phyloP scores from a whole-genome alignment of 1,284 basidiomycete species.

The Cryptococcus jaspeensis region DNA sequence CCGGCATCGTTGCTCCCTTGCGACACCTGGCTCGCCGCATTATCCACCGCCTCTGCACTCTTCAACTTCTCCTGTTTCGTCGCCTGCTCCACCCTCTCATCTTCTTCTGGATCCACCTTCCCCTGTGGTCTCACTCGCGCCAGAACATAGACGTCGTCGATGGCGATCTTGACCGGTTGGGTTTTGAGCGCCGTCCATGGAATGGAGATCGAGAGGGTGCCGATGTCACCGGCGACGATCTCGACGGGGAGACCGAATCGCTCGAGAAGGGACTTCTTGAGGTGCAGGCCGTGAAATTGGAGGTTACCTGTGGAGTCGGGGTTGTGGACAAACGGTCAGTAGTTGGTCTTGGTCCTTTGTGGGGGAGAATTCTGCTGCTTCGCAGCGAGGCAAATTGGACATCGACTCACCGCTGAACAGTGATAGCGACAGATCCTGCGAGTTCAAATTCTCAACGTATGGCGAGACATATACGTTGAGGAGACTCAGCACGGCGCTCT shows the following conservation, averaged over 20 bases:
- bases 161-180: constrained; percentile 84
- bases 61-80: constrained; percentile 85
- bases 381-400: not conserved
- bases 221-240: constrained; percentile 92
- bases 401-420: constrained; percentile 74
- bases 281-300: constrained; percentile 73
- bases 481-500: constrained; percentile 52
- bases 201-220: constrained; percentile 87
- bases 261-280: constrained; percentile 94
- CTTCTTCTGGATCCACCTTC: constrained; percentile 75
- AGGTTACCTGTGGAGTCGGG: constrained; percentile 64
- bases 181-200: constrained; percentile 94
- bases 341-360: not conserved
- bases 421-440: constrained; percentile 91
- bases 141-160: constrained; percentile 94
- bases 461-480: constrained; percentile 91
- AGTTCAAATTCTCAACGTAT: constrained; percentile 95
- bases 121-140: constrained; percentile 43
- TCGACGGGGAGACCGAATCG: constrained; percentile 96
- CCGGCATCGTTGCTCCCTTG: constrained; percentile 32
- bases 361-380: not conserved
- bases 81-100: constrained; percentile 76
- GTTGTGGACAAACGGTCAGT: not conserved
- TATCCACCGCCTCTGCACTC: constrained; percentile 82
- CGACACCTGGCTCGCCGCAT: constrained; percentile 49